A percentile compares a stretch with the other conserved stretches of the same genome.
Conservation (phyloP, 345 rosid genomes). For the Clarkia xantiana region DNA sequence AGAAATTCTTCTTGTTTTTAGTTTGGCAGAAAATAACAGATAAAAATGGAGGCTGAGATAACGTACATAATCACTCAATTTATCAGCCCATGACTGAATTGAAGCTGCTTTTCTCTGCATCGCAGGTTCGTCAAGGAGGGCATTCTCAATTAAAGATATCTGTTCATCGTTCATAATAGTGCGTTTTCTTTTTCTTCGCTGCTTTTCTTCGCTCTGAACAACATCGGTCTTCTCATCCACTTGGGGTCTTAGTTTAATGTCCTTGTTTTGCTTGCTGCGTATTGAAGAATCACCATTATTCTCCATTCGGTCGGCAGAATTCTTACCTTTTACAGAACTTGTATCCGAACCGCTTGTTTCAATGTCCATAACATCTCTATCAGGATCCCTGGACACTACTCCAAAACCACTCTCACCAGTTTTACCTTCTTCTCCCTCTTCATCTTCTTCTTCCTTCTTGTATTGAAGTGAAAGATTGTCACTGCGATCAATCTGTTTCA, state of each 20-base stretch:
- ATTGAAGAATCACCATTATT: constrained; percentile 27
- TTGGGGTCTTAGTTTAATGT: constrained; percentile 28
- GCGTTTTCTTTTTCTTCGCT: constrained; percentile 77
- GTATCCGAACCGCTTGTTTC: constrained; percentile 88
- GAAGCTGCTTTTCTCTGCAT: constrained; percentile 73
- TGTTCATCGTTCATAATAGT: constrained; percentile 90
- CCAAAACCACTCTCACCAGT: constrained; percentile 20
- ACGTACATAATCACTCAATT: constrained; percentile 53
- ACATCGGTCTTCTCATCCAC: constrained; percentile 46
- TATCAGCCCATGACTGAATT: constrained; percentile 65
- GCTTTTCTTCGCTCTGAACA: constrained; percentile 45
- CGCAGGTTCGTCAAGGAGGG: constrained; percentile 80
- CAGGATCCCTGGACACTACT: constrained; percentile 29
- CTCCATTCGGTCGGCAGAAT: constrained; percentile 29
- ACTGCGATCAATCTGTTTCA: constrained; percentile 23
- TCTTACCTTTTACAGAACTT: constrained; percentile 59
- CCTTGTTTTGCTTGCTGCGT: constrained; percentile 26
- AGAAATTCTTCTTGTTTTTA: background rate
- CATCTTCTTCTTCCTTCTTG: constrained; percentile 15
- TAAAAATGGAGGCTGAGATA: background rate
- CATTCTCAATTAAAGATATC: constrained; percentile 66
- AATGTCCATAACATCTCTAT: constrained; percentile 43
- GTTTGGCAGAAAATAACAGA: constrained; percentile 10
- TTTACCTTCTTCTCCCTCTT: constrained; percentile 27
- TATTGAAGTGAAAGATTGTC: constrained; percentile 8